These are phyloP conservation scores for Aspergillus jensenii DNA, from an alignment of 2,329 filamentous ascomycete genomes.

Conservation along the genomic window DNA sequence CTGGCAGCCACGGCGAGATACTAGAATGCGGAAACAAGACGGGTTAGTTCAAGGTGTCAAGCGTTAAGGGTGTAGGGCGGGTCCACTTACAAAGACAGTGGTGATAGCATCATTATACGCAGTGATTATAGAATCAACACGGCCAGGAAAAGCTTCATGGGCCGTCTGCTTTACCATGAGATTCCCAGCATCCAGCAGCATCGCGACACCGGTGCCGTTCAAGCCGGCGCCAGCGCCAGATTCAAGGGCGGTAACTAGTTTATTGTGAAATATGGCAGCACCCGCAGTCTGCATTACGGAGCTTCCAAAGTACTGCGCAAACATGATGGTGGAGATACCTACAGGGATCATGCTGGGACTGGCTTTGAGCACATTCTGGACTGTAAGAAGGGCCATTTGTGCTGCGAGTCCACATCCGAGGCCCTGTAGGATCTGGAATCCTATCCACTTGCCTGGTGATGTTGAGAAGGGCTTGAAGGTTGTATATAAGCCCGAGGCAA, in stretches of 20 bases:
- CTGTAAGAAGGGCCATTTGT: slow-evolving; percentile 7
- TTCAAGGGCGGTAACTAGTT: neutral
- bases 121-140: neutral
- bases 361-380: slow-evolving; percentile 8
- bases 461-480: slow-evolving; percentile 5
- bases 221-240: neutral
- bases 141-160: neutral
- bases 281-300: slow-evolving; percentile 14
- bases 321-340: slow-evolving; percentile 10
- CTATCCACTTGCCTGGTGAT: neutral
- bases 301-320: slow-evolving; percentile 15
- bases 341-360: slow-evolving; percentile 7
- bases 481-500: slow-evolving; percentile 8
- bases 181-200: neutral
- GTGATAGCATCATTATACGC: slow-evolving; percentile 11
- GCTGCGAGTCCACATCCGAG: slow-evolving; percentile 6
- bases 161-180: neutral
- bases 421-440: slow-evolving; percentile 10
- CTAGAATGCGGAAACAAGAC: neutral
- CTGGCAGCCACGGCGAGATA: slow-evolving; percentile 10
- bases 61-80: no score
- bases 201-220: neutral
- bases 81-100: slow-evolving; percentile 11
- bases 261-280: slow-evolving; percentile 11
- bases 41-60: neutral